A percentile compares a stretch with the other conserved stretches of the same genome.
phyloP scores from a whole-genome alignment of 2,329 filamentous ascomycete species.

The Diaporthe helianthi region DNA sequence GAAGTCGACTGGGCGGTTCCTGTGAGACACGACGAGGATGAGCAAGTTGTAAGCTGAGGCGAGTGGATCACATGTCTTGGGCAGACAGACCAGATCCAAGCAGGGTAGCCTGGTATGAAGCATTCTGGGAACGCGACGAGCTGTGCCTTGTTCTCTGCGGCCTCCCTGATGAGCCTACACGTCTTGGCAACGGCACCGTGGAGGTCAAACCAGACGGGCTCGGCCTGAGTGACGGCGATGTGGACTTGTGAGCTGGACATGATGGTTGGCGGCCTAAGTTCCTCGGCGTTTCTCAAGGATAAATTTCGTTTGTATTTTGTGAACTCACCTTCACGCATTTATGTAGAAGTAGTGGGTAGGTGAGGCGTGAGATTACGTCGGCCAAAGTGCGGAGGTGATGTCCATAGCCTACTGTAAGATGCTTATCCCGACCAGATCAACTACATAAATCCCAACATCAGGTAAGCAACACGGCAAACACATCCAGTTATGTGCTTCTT shows the following conservation, averaged over 20 bases:
- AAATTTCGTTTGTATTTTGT: not conserved
- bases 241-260: constrained; percentile 31
- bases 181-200: constrained; percentile 62
- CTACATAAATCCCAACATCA: not conserved
- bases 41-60: constrained; percentile 38
- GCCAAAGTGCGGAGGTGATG: constrained; percentile 2
- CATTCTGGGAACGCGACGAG: constrained; percentile 62
- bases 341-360: not conserved
- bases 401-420: not conserved
- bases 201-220: constrained; percentile 68
- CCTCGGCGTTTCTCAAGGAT: not conserved
- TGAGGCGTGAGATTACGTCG: not conserved
- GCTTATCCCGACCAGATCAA: not conserved
- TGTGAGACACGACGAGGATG: not conserved
- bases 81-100: constrained; percentile 46
- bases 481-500: not conserved
- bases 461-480: not conserved
- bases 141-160: constrained; percentile 58
- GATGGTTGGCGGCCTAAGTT: not conserved
- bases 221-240: constrained; percentile 62
- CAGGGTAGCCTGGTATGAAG: constrained; percentile 63
- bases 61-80: not conserved
- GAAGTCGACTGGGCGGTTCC: constrained; percentile 39
- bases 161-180: constrained; percentile 61
- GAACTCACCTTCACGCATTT: not conserved